Evolutionary conservation across 2,329 filamentous ascomycete species (phyloP).

Genomic region (Drechslerella coelobrocha): DNA sequence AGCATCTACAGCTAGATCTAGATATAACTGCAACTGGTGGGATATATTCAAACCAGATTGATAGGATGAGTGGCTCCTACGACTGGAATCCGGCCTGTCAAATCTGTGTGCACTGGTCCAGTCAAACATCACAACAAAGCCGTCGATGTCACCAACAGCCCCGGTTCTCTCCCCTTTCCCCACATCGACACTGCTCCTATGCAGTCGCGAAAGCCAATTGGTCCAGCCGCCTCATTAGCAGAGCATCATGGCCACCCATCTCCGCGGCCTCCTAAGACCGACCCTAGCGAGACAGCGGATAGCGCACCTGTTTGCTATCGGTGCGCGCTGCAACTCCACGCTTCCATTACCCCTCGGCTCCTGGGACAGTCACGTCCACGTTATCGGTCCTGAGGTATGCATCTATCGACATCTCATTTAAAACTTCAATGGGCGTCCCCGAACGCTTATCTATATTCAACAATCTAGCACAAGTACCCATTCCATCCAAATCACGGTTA

Average conservation of each 20-base stretch:
- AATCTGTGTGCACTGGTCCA: no score
- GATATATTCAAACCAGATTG: no score
- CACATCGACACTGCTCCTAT: no score
- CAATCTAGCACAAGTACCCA: conserved; percentile 49
- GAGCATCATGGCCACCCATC: not conserved
- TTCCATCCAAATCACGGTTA: conserved; percentile 51
- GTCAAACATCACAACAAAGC: no score
- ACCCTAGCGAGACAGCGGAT: not conserved
- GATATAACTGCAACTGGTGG: no score
- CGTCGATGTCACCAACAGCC: no score
- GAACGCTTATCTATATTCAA: not conserved
- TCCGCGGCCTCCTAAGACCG: not conserved
- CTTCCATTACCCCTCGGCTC: conserved; percentile 51
- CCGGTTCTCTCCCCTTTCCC: no score
- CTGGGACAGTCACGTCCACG: conserved; percentile 56
- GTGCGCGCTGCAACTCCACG: not conserved
- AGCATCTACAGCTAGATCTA: no score
- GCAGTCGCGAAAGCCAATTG: no score
- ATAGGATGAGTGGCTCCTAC: no score
- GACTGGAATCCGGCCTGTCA: no score
- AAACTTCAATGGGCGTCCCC: not conserved
- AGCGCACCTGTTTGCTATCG: not conserved
- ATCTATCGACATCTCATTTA: not conserved
- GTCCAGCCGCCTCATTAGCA: not conserved
- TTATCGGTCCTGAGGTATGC: conserved; percentile 53